Conservation (phyloP, 257 asterid species). For the Orobanche coerulescens region DNA sequence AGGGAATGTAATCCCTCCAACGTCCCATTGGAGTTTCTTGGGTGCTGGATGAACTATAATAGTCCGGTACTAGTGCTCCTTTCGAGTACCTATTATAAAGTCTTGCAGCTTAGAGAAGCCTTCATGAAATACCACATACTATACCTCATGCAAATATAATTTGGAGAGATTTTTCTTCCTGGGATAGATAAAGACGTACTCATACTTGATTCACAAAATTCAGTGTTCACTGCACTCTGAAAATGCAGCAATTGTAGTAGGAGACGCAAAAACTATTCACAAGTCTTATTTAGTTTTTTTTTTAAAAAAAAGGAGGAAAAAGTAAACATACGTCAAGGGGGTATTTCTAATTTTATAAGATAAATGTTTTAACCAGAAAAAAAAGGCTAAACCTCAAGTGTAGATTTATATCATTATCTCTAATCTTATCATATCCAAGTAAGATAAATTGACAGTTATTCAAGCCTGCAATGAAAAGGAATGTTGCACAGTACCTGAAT, state of each 20-base stretch:
- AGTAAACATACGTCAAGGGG: not conserved
- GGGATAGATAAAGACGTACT: not conserved
- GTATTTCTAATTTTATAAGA: not conserved
- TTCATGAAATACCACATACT: slow-evolving; percentile 8
- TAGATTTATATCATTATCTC: not conserved
- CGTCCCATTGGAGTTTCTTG: slow-evolving; percentile 69
- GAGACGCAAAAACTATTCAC: no score
- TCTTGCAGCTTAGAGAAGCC: slow-evolving; percentile 19
- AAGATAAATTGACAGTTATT: no score
- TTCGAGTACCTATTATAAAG: slow-evolving; percentile 47
- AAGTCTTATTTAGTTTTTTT: no score
- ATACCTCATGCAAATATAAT: not conserved
- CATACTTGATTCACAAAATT: not conserved
- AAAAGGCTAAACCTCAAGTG: not conserved
- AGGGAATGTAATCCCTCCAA: slow-evolving; percentile 74
- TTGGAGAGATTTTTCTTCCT: not conserved
- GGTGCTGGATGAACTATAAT: slow-evolving; percentile 22
- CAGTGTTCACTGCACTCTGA: no score
- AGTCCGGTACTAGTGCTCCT: slow-evolving; percentile 65
- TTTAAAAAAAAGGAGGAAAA: no score
- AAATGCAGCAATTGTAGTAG: no score
- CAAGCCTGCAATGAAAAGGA: not conserved
- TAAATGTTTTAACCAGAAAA: no score
- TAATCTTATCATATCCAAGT: not conserved
- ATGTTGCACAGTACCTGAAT: slow-evolving; percentile 46